A percentile compares a stretch with the other conserved stretches of the same genome.
Conservation (phyloP, 352 stramenopile genomes). For the Phytopythium ostracodes region DNA sequence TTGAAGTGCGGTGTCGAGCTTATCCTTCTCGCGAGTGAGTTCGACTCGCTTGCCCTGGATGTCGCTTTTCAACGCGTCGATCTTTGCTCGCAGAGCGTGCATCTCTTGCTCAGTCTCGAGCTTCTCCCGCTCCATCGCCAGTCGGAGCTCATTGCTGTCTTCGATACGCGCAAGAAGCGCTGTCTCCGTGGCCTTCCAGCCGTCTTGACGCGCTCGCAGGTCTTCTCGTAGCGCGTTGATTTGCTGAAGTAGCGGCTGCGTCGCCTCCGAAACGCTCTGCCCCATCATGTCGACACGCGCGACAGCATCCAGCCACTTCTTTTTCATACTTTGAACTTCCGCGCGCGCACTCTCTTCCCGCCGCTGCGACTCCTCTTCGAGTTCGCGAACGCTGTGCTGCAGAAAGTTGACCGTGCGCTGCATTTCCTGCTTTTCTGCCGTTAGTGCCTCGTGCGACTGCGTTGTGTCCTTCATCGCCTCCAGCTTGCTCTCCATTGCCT, state of each 20-base stretch:
- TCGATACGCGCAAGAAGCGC: slow-evolving; percentile 39
- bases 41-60: slow-evolving; percentile 25
- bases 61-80: slow-evolving; percentile 34
- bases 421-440: slow-evolving; percentile 48
- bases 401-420: slow-evolving; percentile 60
- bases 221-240: slow-evolving; percentile 70
- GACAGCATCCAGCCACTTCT: slow-evolving; percentile 79
- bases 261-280: slow-evolving; percentile 64
- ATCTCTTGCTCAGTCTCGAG: slow-evolving; percentile 34
- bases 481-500: slow-evolving; percentile 32
- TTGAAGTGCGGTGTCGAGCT: slow-evolving; percentile 16
- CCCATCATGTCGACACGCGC: slow-evolving; percentile 61
- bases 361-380: slow-evolving; percentile 49
- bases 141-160: slow-evolving; percentile 27
- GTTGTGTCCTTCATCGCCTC: slow-evolving; percentile 34
- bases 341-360: slow-evolving; percentile 57
- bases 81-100: slow-evolving; percentile 20
- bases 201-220: slow-evolving; percentile 47
- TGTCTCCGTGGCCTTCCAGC: slow-evolving; percentile 47
- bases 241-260: slow-evolving; percentile 69
- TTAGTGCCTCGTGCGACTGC: slow-evolving; percentile 46
- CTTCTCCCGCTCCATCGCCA: slow-evolving; percentile 36
- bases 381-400: slow-evolving; percentile 43
- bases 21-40: slow-evolving; percentile 30
- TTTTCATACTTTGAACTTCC: slow-evolving; percentile 59